Evolutionary conservation across 768 basidiomycete species (phyloP).

Genomic region (Leucogyrophana mollusca): DNA sequence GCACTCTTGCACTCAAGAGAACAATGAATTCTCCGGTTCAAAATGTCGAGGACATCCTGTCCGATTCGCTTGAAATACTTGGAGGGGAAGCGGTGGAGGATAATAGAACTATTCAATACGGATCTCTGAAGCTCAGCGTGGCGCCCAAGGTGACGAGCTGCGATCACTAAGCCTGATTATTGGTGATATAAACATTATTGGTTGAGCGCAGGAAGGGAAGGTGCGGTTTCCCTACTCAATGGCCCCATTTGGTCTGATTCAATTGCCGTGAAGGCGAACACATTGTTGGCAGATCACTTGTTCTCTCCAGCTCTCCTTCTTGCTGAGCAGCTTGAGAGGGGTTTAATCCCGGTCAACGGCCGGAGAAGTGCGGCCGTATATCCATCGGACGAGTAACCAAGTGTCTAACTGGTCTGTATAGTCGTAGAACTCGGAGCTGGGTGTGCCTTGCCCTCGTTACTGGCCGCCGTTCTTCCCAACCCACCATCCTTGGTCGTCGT

Average conservation of each 20-base stretch:
- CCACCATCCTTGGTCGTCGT: conserved; percentile 55
- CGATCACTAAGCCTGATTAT: too few species aligned
- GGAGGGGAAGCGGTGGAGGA: conserved; percentile 43
- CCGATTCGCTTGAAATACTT: conserved; percentile 52
- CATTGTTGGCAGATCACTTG: conserved; percentile 68
- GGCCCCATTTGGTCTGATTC: conserved; percentile 2
- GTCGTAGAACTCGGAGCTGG: conserved; percentile 76
- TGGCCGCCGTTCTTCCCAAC: conserved; percentile 43
- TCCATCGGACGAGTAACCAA: not conserved
- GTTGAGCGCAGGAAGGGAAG: not conserved
- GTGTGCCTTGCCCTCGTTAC: conserved; percentile 63
- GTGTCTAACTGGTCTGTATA: conserved; percentile 17
- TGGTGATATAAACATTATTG: conserved; percentile 4
- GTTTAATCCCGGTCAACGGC: conserved; percentile 41
- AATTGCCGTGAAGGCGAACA: conserved; percentile 51
- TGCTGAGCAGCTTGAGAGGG: conserved; percentile 62
- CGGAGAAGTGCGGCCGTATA: conserved; percentile 36
- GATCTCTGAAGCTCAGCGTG: conserved; percentile 51
- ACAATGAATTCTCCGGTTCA: not conserved
- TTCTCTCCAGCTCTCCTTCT: conserved; percentile 70
- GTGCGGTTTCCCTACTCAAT: not conserved
- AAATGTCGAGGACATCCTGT: conserved; percentile 50
- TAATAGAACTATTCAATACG: conserved; percentile 47
- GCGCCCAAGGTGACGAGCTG: conserved; percentile 51
- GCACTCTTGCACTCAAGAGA: too few species aligned